Evolutionary conservation across 2,329 filamentous ascomycete genomes (phyloP).

Genomic region (Microcera coccophila): DNA sequence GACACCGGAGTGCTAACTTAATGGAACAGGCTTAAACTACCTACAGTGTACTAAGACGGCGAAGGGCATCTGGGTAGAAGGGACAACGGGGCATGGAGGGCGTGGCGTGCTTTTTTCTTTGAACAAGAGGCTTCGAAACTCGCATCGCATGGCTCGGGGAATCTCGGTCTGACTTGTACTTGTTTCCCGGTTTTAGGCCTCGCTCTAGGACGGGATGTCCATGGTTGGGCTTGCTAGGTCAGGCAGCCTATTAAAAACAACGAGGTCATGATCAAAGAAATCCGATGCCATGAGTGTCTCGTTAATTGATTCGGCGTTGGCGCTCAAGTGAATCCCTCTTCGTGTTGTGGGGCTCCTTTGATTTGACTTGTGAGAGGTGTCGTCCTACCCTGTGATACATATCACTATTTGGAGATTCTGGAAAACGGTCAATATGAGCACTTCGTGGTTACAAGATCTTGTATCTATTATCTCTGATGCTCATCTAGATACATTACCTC

Average conservation of each 20-base stretch:
- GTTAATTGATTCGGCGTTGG: neutral
- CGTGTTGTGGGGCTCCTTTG: too few relatives aligned
- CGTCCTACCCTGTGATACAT: too few relatives aligned
- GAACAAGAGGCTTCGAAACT: slow-evolving; percentile 32
- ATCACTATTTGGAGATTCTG: too few relatives aligned
- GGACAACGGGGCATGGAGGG: slow-evolving; percentile 33
- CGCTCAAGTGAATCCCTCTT: neutral
- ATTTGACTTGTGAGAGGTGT: too few relatives aligned
- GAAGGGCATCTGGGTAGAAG: slow-evolving; percentile 33
- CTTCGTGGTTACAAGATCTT: too few relatives aligned
- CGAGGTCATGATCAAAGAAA: slow-evolving; percentile 37
- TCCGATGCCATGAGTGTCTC: neutral
- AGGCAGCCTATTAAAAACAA: slow-evolving; percentile 35
- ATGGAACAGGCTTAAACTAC: slow-evolving; percentile 27
- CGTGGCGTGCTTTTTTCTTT: slow-evolving; percentile 38
- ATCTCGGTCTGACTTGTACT: slow-evolving; percentile 38
- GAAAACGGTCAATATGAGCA: too few relatives aligned
- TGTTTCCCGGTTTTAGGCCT: slow-evolving; percentile 36
- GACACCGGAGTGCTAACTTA: slow-evolving; percentile 12
- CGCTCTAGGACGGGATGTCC: slow-evolving; percentile 35
- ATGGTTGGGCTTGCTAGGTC: slow-evolving; percentile 29
- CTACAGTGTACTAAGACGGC: slow-evolving; percentile 25
- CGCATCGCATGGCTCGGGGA: slow-evolving; percentile 39
- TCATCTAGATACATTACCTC: too few relatives aligned
- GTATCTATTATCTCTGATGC: too few relatives aligned